These are phyloP conservation scores for Alloteropsis semialata DNA, from an alignment of 176 grass and related monocot genomes.

Conservation along the genomic window DNA sequence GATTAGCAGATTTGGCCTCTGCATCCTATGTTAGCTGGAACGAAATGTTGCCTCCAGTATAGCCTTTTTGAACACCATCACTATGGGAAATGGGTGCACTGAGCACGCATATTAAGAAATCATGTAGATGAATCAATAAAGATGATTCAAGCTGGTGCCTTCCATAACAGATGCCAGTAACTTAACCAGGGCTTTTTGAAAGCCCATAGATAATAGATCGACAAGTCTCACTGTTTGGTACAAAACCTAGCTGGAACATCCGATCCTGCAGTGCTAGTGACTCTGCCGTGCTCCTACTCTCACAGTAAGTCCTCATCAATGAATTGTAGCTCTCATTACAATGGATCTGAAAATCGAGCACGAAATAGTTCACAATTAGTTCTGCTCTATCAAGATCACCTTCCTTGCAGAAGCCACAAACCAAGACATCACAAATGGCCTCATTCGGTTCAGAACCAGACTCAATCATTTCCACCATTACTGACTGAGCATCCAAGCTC, in stretches of 20 bases:
- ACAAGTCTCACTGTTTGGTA: slow-evolving; percentile 72
- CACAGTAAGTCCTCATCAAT: slow-evolving; percentile 59
- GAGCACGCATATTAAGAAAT: background rate
- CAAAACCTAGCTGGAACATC: slow-evolving; percentile 69
- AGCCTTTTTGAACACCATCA: background rate
- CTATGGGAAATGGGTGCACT: background rate
- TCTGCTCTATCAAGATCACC: slow-evolving; percentile 61
- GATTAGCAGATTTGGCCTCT: background rate
- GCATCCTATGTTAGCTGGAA: background rate
- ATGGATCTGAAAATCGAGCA: slow-evolving; percentile 52
- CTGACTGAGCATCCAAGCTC: slow-evolving; percentile 42
- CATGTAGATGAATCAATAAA: background rate
- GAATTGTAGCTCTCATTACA: slow-evolving; percentile 64
- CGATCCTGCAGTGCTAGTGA: slow-evolving; percentile 64
- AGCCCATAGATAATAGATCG: slow-evolving; percentile 61
- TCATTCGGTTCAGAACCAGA: slow-evolving; percentile 33
- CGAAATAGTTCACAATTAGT: slow-evolving; percentile 54
- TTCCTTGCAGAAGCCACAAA: slow-evolving; percentile 64
- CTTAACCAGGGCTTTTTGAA: slow-evolving; percentile 42
- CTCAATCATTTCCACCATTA: slow-evolving; percentile 64
- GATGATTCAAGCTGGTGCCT: background rate
- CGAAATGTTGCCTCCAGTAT: background rate
- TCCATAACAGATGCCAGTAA: background rate
- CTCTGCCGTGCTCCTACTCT: slow-evolving; percentile 38
- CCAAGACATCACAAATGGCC: slow-evolving; percentile 66